Evolutionary conservation across 2,329 filamentous ascomycete species (phyloP).

Genomic region (Exophiala xenobiotica): DNA sequence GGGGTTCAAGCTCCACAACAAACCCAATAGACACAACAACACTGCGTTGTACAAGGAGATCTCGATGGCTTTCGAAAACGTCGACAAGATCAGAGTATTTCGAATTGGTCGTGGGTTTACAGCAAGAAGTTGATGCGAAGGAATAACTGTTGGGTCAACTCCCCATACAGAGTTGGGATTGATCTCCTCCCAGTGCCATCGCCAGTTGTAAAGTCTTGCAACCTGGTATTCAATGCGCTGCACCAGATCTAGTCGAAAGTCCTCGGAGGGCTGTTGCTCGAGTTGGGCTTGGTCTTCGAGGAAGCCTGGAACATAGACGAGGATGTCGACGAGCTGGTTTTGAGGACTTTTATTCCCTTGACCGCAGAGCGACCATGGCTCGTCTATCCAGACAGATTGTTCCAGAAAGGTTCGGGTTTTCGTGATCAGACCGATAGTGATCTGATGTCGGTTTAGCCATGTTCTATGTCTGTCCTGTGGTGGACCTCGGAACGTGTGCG

Average conservation of each 20-base stretch:
- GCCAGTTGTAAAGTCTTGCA: constrained; percentile 16
- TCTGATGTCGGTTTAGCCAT: background rate
- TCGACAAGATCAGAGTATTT: constrained; percentile 56
- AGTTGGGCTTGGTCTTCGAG: constrained; percentile 20
- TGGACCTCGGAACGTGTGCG: too few relatives aligned
- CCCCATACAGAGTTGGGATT: constrained; percentile 18
- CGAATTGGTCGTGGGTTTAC: constrained; percentile 79
- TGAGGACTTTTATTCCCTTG: constrained; percentile 17
- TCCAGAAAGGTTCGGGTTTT: constrained; percentile 22
- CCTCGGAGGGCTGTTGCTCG: constrained; percentile 6
- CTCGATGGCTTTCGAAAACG: constrained; percentile 19
- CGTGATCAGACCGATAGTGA: constrained; percentile 22
- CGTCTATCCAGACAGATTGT: constrained; percentile 16
- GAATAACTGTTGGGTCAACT: constrained; percentile 16
- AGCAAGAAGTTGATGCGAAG: constrained; percentile 62
- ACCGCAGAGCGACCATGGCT: constrained; percentile 16
- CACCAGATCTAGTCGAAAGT: constrained; percentile 12
- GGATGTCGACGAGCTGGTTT: constrained; percentile 25
- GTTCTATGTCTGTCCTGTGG: background rate
- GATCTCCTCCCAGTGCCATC: constrained; percentile 23
- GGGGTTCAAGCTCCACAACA: constrained; percentile 21
- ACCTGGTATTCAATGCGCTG: constrained; percentile 19
- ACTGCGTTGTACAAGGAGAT: constrained; percentile 23
- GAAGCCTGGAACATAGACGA: constrained; percentile 21
- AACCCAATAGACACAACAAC: constrained; percentile 19